Evolutionary conservation across 2,329 filamentous ascomycete genomes (phyloP).

Genomic region (Didymella pomorum): DNA sequence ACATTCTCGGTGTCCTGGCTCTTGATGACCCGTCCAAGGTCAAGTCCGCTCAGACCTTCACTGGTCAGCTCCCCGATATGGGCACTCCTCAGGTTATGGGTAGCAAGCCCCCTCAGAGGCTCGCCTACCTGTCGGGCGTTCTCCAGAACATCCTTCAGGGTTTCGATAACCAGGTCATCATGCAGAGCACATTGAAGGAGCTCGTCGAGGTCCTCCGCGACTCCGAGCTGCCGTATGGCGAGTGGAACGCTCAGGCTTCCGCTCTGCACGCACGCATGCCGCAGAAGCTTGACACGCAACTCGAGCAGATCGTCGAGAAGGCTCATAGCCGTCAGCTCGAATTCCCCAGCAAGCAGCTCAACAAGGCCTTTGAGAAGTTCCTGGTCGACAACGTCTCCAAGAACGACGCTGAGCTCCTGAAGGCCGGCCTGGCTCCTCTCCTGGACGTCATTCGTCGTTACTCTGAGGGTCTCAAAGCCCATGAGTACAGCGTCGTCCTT

Average conservation of each 20-base stretch:
- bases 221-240: conserved; percentile 90
- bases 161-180: conserved; percentile 97
- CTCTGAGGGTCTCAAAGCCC: conserved; percentile 84
- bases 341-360: conserved; percentile 88
- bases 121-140: conserved; percentile 77
- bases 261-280: conserved; percentile 98
- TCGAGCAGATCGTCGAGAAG: conserved; percentile 86
- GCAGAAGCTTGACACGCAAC: conserved; percentile 83
- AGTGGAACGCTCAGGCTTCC: conserved; percentile 95
- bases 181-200: conserved; percentile 85
- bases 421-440: conserved; percentile 76
- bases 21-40: conserved; percentile 95
- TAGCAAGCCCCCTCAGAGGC: conserved; percentile 89
- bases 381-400: conserved; percentile 82
- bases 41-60: conserved; percentile 94
- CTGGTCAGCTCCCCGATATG: conserved; percentile 86
- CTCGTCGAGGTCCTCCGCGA: conserved; percentile 90
- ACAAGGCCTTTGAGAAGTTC: conserved; percentile 86
- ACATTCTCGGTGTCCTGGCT: conserved; percentile 96
- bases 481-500: conserved; percentile 85
- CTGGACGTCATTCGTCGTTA: conserved; percentile 81
- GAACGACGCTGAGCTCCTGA: conserved; percentile 76
- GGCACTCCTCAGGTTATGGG: conserved; percentile 88
- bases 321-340: conserved; percentile 79
- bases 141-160: conserved; percentile 88